Conservation (phyloP, 768 basidiomycete genomes). For the Agaricus blazei region DNA sequence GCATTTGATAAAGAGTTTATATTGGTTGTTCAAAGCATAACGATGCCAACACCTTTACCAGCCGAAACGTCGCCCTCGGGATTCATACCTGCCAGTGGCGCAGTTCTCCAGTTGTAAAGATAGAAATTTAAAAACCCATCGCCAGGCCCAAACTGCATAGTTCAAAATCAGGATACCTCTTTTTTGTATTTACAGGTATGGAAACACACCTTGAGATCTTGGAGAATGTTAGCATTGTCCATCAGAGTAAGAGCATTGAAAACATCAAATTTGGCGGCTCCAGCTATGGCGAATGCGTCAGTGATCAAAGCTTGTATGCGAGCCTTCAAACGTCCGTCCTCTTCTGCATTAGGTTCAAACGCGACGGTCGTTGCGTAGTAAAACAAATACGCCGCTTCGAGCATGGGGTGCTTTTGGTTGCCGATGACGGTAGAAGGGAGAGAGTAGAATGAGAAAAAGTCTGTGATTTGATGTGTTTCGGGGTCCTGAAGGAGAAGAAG, state of each 20-base stretch:
- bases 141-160: slow-evolving; percentile 78
- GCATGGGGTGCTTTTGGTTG: slow-evolving; percentile 58
- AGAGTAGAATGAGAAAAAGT: slow-evolving; percentile 96
- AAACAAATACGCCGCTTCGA: slow-evolving; percentile 93
- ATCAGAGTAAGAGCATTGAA: slow-evolving; percentile 93
- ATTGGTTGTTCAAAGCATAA: slow-evolving; percentile 67
- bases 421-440: slow-evolving; percentile 92
- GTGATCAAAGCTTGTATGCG: slow-evolving; percentile 68
- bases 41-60: slow-evolving; percentile 85
- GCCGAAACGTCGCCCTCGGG: slow-evolving; percentile 44
- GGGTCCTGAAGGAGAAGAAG: slow-evolving; percentile 60
- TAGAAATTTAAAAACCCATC: slow-evolving; percentile 92
- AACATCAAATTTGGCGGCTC: slow-evolving; percentile 88
- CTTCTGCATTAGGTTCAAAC: slow-evolving; percentile 56
- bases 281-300: slow-evolving; percentile 79
- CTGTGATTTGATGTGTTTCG: slow-evolving; percentile 77
- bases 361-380: slow-evolving; percentile 88
- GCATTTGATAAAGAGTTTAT: too few species aligned
- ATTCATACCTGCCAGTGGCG: slow-evolving; percentile 68
- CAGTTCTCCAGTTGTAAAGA: slow-evolving; percentile 92
- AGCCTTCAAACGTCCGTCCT: slow-evolving; percentile 57
- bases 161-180: slow-evolving; percentile 3
- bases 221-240: slow-evolving; percentile 84
- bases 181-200: neutral
- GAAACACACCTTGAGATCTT: slow-evolving; percentile 70